Evolutionary conservation across 2,329 filamentous ascomycete species (phyloP).

Genomic region (Hymenoscyphus repandus): DNA sequence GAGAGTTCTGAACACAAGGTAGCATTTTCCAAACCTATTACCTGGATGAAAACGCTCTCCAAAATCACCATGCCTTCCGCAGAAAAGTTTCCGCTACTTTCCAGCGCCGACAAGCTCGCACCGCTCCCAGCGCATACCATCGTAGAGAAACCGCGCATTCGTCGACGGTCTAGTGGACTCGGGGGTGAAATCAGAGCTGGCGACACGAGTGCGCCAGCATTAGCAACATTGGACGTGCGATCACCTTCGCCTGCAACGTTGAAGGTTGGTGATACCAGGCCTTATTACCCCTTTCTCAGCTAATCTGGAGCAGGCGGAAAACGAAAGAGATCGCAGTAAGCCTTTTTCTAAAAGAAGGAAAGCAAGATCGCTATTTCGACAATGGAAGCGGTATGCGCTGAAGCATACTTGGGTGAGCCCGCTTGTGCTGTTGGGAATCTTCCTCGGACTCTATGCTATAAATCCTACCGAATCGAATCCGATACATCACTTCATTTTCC

Average conservation of each 20-base stretch:
- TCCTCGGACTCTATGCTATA: slow-evolving; percentile 64
- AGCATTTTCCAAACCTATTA: background rate
- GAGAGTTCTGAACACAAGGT: background rate
- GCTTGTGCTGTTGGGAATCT: slow-evolving; percentile 57
- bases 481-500: slow-evolving; percentile 76
- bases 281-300: slow-evolving; percentile 1
- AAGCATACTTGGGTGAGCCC: slow-evolving; percentile 62
- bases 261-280: slow-evolving; percentile 17
- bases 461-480: slow-evolving; percentile 76
- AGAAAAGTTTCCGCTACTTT: slow-evolving; percentile 27
- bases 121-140: slow-evolving; percentile 16
- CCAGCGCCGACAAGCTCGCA: slow-evolving; percentile 21
- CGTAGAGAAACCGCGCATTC: slow-evolving; percentile 27
- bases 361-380: slow-evolving; percentile 36
- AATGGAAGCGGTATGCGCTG: slow-evolving; percentile 40
- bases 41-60: background rate
- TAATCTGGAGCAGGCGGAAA: slow-evolving; percentile 22
- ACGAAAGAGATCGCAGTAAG: slow-evolving; percentile 29
- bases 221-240: slow-evolving; percentile 40
- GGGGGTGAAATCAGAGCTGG: slow-evolving; percentile 45
- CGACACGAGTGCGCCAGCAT: slow-evolving; percentile 44
- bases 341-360: slow-evolving; percentile 32
- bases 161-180: slow-evolving; percentile 42
- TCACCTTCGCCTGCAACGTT: slow-evolving; percentile 24
- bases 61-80: slow-evolving; percentile 10